Base-by-base conservation (phyloP, 768 basidiomycete genomes). In the Phlebiopsis flavidoalba region DNA sequence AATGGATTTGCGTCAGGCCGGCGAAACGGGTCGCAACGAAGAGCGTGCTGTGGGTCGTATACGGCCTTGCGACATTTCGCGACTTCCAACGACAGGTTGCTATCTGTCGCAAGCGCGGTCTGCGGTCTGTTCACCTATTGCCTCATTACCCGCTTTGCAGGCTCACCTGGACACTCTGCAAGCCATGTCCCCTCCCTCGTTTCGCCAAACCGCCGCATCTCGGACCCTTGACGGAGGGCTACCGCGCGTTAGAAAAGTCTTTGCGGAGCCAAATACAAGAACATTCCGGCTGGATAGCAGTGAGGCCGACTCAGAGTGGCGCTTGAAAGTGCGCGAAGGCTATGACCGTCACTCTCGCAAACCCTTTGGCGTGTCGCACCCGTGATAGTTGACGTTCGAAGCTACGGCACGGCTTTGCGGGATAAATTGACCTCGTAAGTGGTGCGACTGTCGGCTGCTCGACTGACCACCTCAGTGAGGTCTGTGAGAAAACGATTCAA, bases 381-480 rank as follows among this genome's bases (percentile, higher is more conserved):
- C 72, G 80, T 33, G 88, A 90, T n/a, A 66, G 89, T 89, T 61
- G 86, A 88, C 65, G 84, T 88, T 2, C 79, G 84, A 31, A 88
- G 89, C 11, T 90, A 89, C 64, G 88, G 88, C 0, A 74, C 77
- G 37, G 82, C 89, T 14, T 74, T 90, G 35, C 76, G 87, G 31
- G 89, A 90, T 64, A 90, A 90, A 71, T 71, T 90, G 56, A 85
- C 84, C 12, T 80, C 78, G 4, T n/a, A 89, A 89, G 65, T 90
- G 89, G 88, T 90, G 88, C 68, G 88, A 89, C 60, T 90, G 88
- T n/a, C 72, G 88, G 88, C 1, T 90, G 88, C 68, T 89, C 87
- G 52, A 89, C 88, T 26, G 88, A 89, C 69, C 87, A 89, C 67
- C 74, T 90, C 12, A 85, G 87, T 0, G 88, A 89, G 69, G 88